phyloP scores from a whole-genome alignment of 2,329 filamentous ascomycete genomes.

The Fusarium ambrosium region DNA sequence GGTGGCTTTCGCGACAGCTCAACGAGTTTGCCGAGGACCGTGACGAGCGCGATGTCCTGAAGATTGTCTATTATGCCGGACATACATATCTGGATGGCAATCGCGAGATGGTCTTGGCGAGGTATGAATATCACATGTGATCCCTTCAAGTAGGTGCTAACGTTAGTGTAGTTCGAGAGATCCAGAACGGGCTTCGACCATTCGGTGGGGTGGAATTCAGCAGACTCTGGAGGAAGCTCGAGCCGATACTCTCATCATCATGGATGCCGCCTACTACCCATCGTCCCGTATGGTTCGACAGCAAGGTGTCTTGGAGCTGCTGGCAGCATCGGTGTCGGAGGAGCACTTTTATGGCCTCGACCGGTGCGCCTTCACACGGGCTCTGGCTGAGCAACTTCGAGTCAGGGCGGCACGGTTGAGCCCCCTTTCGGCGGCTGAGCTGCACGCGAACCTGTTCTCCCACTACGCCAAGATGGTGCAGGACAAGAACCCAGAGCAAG shows the following conservation, averaged over 20 bases:
- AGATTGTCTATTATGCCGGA: slow-evolving; percentile 71
- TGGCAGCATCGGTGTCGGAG: slow-evolving; percentile 68
- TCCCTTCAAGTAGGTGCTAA: slow-evolving; percentile 31
- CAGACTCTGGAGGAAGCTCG: slow-evolving; percentile 68
- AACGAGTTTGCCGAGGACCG: slow-evolving; percentile 66
- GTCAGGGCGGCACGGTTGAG: slow-evolving; percentile 60
- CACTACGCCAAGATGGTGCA: slow-evolving; percentile 66
- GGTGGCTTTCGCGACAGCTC: slow-evolving; percentile 66
- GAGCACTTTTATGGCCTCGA: slow-evolving; percentile 63
- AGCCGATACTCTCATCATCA: slow-evolving; percentile 69
- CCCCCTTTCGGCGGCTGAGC: slow-evolving; percentile 65
- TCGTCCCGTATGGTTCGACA: slow-evolving; percentile 66
- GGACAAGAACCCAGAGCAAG: slow-evolving; percentile 63
- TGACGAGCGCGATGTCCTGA: slow-evolving; percentile 68
- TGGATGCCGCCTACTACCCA: slow-evolving; percentile 71
- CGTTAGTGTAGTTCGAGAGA: slow-evolving; percentile 60
- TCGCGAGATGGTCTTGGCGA: slow-evolving; percentile 69
- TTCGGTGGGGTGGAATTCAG: slow-evolving; percentile 70
- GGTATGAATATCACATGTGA: slow-evolving; percentile 53
- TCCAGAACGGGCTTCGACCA: slow-evolving; percentile 59
- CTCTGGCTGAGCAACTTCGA: slow-evolving; percentile 64
- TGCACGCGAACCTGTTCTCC: slow-evolving; percentile 67
- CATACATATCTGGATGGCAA: slow-evolving; percentile 68
- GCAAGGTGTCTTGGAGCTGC: slow-evolving; percentile 67
- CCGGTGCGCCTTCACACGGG: slow-evolving; percentile 66